Base-by-base conservation (phyloP, 2,329 filamentous ascomycete species). In the Trichophyton rubrum region DNA sequence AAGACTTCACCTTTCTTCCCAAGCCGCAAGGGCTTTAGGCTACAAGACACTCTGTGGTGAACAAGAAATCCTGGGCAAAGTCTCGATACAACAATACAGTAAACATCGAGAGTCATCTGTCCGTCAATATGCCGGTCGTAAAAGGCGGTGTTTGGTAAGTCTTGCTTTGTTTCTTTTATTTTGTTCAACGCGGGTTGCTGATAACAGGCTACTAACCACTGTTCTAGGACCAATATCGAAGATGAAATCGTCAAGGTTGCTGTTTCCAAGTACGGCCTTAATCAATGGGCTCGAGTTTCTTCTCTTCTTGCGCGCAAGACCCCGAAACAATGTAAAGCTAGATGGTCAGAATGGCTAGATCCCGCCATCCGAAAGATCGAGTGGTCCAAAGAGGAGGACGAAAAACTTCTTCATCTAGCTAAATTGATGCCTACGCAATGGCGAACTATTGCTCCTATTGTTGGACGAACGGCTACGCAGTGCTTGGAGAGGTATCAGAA, bases 351-450 rank as follows among this genome's bases (percentile, higher is more conserved):
- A 82, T 99, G 93, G 92, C 83, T 99, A 66, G 93, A 99, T 71
- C 93, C 93, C 20, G 89, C 89, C 72, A 97, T 99, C 78, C 89
- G 92, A 71, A 99, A 99, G 80, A 93, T 95, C 68, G 93, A 99
- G 78, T 99, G 93, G 92, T 96, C 90, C 72, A 89, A 93, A 71
- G 93, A 99, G 75, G 93, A 99, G 74, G 93, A 99, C 73, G 93
- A 99, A 79, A 96, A 95, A 78, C 81, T 99, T 63, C 77, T 99
- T 68, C 93, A 97, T 71, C 81, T 99, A 70, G 93, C 93, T 64
- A 99, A 97, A 82, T 81, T 99, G 77, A 96, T 99, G 87, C 93
- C 93, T 61, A 97, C 92, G 30, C 93, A 99, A 82, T 99, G 93
- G 93, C 87, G 93, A 70, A 97, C 93, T 56, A 97, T 99, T 70